Conservation (phyloP, 73 alveolate genomes). For the Stentor coeruleus region DNA sequence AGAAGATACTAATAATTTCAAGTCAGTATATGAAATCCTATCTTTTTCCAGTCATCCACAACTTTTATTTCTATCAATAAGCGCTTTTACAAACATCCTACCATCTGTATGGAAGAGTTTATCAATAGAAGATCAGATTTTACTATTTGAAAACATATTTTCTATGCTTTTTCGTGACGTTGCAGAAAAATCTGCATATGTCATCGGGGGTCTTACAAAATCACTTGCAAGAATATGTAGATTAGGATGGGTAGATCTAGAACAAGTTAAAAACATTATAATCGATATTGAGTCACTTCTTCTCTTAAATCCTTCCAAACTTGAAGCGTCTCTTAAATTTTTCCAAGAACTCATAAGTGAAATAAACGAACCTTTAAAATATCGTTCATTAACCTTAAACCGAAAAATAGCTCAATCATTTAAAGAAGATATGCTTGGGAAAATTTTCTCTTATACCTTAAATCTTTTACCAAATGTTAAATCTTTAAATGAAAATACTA, state of each 20-base stretch:
- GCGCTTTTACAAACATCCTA: not conserved
- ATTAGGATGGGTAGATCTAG: not conserved
- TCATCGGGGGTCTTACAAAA: not conserved
- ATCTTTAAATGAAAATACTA: not conserved
- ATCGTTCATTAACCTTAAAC: not conserved
- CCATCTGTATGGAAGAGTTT: not conserved
- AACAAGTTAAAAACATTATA: not conserved
- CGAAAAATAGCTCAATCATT: not conserved
- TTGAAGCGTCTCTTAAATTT: not conserved
- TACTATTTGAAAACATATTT: not conserved
- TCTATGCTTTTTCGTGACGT: no score
- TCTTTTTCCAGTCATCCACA: not conserved
- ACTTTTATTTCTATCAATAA: not conserved
- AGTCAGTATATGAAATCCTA: no score
- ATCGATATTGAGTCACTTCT: not conserved
- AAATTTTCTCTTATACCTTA: not conserved
- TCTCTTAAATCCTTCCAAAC: not conserved
- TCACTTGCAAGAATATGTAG: not conserved
- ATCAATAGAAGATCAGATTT: not conserved
- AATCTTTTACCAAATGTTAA: not conserved
- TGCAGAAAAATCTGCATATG: not conserved
- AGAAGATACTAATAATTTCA: no score
- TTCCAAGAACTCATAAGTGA: constrained; percentile 13
- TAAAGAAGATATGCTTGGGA: not conserved
- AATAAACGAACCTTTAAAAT: not conserved